Evolutionary conservation across 306 rosid species (phyloP), one percentile per base, ranked within the genome.

Genomic region (Fagus sylvatica): DNA sequence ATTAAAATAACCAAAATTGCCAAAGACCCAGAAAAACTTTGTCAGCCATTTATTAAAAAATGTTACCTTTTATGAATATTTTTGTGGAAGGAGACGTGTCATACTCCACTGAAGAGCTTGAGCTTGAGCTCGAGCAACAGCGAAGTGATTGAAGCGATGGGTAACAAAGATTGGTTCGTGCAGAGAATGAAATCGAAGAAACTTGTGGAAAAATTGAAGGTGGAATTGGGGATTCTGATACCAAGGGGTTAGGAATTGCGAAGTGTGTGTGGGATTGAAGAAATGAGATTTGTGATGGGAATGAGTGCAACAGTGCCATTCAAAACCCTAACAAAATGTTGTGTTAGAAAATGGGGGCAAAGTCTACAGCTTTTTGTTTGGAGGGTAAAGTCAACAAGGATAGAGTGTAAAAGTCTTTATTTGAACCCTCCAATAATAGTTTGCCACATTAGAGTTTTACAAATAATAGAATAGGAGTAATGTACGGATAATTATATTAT

Each of bases 41-140:
- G 19, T 74, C 34, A 13, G 33, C 22, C 5, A 16, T 33, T 53
- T 19, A 39, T 13, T 0, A 1, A 73, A 39, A 53, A 69, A 53
- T 1, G 49, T 10, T 82, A 88, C 90, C 92, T 82, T 84, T 86
- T 40, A 88, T 71, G 69, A 79, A 81, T 71, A 86, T 40, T 68
- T 59, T 81, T 15, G 79, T 9, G 3, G 79, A 68, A 76, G 83
- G 79, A 82, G 69, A 19, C 5, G 4, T 6, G 43, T 39, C 48
- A 56, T 51, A 40, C 3, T 78, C 59, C 4, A 32, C 22, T 9
- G 81, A 71, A 76, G 85, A 60, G 60, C 36, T 49, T 19, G 67
- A 68, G 82, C 41, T 75, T 13, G 74, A 30, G 82, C 43, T 76
- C 15, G 74, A 32, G 5, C 65, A 70, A 42, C 80, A 65, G 85